Base-by-base conservation (phyloP, 2,329 filamentous ascomycete species). In the Scedosporium aurantiacum region DNA sequence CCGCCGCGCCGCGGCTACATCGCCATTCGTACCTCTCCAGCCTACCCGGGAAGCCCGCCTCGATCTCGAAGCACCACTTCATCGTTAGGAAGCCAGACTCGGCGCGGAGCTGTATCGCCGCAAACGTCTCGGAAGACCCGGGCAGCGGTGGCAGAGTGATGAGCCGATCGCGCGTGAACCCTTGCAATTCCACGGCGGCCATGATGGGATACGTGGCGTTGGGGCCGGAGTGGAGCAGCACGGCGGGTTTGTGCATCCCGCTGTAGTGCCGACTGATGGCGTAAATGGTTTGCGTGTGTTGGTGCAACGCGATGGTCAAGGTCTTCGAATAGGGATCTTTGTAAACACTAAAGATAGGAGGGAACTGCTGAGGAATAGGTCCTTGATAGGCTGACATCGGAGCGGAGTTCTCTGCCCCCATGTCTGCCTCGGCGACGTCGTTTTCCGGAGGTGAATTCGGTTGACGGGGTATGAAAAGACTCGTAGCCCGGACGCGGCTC, bases 11-110 rank as follows among this genome's bases (percentile, higher is more conserved):
- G 40, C 66, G 66, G 62, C 71, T 73, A 63, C 72, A 69, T 2
- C 76, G 73, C 77, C 77, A 79, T 68, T 78, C 73, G 64, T 76
- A 79, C 18, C 63, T 57, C 65, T 78, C 76, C 23, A 60, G 64
- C 65, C 55, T 67, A 10, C 59, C 58, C 10, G 27, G 58, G 43
- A 18, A 62, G 40, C 70, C 67, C 32, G 74, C 68, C 61, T 74
- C 71, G 59, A 76, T 69, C 43, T 63, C 55, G 62, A 78, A 75
- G n/a, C 62, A 58, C 58, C 72, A 74, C 3, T 62, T 65, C 12
- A 63, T 60, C n/a, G 57, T 64, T 1, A 61, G 58, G n/a, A 66
- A 63, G 27, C 63, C 60, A 56, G 55, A 58, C 10, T 61, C 57
- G 16, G 61, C 63, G 21, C 58, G 55, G 28, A 57, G 52, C 47